Conservation (phyloP, 2,329 filamentous ascomycete genomes). For the Trichoderma polysporum region DNA sequence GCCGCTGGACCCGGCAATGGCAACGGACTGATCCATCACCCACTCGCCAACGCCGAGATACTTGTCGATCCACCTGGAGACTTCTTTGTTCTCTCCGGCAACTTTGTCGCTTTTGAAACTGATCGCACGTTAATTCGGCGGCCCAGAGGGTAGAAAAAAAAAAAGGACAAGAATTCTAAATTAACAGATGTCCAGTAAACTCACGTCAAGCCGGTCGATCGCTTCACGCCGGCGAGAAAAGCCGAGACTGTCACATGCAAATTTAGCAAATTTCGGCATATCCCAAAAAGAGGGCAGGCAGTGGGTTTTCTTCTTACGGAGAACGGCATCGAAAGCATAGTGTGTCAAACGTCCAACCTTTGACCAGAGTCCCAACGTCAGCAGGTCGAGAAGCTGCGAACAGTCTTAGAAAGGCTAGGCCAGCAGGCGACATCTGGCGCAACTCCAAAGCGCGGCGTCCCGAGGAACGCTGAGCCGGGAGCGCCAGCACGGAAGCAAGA, state of each 20-base stretch:
- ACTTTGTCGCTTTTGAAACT: constrained; percentile 88
- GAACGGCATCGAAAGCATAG: constrained; percentile 93
- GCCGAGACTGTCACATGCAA: constrained; percentile 68
- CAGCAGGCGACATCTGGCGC: constrained; percentile 25
- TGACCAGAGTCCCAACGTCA: constrained; percentile 66
- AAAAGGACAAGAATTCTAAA: background rate
- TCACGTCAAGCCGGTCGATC: constrained; percentile 97
- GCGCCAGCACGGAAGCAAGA: constrained; percentile 16
- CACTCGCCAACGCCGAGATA: constrained; percentile 95
- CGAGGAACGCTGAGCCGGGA: background rate
- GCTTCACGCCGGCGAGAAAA: constrained; percentile 94
- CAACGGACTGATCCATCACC: constrained; percentile 97
- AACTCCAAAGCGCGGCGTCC: constrained; percentile 25
- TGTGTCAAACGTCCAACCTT: constrained; percentile 92
- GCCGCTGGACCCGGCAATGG: constrained; percentile 80
- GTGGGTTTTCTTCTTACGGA: constrained; percentile 59
- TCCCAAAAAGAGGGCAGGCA: background rate
- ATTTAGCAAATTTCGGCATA: background rate
- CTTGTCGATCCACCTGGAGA: constrained; percentile 86
- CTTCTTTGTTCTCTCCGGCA: constrained; percentile 73
- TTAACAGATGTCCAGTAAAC: constrained; percentile 40
- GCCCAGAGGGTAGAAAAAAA: too few species aligned
- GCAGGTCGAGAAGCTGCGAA: constrained; percentile 62
- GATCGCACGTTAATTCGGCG: constrained; percentile 39
- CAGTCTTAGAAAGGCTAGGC: constrained; percentile 37